Conservation (phyloP, 345 rosid species). For the Citrus mangshanensis region DNA sequence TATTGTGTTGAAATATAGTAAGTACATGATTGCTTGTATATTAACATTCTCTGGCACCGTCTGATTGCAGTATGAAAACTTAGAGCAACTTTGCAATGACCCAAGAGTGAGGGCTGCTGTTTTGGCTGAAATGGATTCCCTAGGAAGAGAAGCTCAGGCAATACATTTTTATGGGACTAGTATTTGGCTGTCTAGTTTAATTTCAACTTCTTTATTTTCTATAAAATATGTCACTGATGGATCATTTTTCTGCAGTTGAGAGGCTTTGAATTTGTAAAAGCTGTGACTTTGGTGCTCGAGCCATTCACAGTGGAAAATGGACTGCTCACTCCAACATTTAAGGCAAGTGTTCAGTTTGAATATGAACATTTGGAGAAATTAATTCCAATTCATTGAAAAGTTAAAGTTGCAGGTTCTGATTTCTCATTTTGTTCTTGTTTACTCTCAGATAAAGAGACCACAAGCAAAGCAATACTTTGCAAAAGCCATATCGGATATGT, state of each 20-base stretch:
- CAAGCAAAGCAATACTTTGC: constrained; percentile 81
- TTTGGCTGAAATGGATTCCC: constrained; percentile 71
- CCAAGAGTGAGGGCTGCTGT: constrained; percentile 74
- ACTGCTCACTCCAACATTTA: constrained; percentile 87
- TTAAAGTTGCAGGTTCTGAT: not conserved
- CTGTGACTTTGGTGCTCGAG: constrained; percentile 77
- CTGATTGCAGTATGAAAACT: constrained; percentile 47
- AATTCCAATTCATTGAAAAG: not conserved
- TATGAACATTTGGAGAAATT: not conserved
- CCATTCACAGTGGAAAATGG: constrained; percentile 84
- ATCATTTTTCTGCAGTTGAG: constrained; percentile 47
- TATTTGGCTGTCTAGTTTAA: not conserved
- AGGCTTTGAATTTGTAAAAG: constrained; percentile 95
- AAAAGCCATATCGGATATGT: constrained; percentile 52
- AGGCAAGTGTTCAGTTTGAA: constrained; percentile 44
- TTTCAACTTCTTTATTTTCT: not conserved
- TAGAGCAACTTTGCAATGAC: constrained; percentile 67
- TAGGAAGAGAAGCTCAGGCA: constrained; percentile 93
- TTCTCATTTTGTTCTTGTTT: not conserved
- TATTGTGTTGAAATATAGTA: not conserved
- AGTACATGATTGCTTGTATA: not conserved
- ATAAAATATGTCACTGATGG: not conserved
- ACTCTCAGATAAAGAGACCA: constrained; percentile 67
- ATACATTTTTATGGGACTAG: constrained; percentile 1
- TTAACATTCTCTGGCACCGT: not conserved